A percentile compares a stretch with the other conserved stretches of the same genome.
Conservation (phyloP, 2,329 filamentous ascomycete genomes). For the Mycosphaerella sp. region DNA sequence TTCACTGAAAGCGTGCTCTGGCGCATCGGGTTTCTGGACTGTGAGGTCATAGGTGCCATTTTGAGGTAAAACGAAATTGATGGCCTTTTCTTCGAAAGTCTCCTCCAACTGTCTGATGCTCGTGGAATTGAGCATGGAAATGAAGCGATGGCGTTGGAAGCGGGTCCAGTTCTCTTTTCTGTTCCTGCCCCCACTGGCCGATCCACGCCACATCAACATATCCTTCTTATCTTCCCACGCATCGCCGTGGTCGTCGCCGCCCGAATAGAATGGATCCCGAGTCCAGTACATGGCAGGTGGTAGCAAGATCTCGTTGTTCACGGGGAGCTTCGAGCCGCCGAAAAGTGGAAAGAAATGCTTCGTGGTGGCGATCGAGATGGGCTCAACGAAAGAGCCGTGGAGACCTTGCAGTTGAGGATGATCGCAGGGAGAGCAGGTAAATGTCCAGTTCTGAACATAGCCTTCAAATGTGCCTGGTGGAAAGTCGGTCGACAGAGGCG, state of each 20-base stretch:
- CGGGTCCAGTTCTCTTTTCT: slow-evolving; percentile 57
- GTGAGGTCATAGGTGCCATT: slow-evolving; percentile 37
- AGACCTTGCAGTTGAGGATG: slow-evolving; percentile 42
- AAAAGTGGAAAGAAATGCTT: slow-evolving; percentile 46
- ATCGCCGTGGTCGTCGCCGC: slow-evolving; percentile 36
- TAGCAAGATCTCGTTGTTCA: slow-evolving; percentile 50
- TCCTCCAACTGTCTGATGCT: slow-evolving; percentile 48
- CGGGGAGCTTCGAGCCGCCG: slow-evolving; percentile 45
- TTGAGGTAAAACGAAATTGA: slow-evolving; percentile 38
- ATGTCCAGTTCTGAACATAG: slow-evolving; percentile 45
- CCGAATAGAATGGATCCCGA: slow-evolving; percentile 40
- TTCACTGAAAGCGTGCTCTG: slow-evolving; percentile 29
- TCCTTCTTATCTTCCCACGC: slow-evolving; percentile 41
- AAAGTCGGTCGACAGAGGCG: slow-evolving; percentile 30
- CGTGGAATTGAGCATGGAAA: slow-evolving; percentile 65
- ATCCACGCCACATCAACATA: slow-evolving; percentile 44
- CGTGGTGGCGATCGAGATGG: slow-evolving; percentile 42
- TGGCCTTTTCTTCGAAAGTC: slow-evolving; percentile 29
- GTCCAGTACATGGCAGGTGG: slow-evolving; percentile 48
- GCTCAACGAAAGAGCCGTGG: slow-evolving; percentile 47
- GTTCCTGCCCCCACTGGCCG: slow-evolving; percentile 45
- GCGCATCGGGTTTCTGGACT: slow-evolving; percentile 20
- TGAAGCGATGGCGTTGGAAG: slow-evolving; percentile 70
- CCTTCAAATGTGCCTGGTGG: slow-evolving; percentile 37
- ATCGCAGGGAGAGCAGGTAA: slow-evolving; percentile 42